Evolutionary conservation across 495 filamentous ascomycete species (phyloP).

Genomic region (Talaromyces trachyspermus): DNA sequence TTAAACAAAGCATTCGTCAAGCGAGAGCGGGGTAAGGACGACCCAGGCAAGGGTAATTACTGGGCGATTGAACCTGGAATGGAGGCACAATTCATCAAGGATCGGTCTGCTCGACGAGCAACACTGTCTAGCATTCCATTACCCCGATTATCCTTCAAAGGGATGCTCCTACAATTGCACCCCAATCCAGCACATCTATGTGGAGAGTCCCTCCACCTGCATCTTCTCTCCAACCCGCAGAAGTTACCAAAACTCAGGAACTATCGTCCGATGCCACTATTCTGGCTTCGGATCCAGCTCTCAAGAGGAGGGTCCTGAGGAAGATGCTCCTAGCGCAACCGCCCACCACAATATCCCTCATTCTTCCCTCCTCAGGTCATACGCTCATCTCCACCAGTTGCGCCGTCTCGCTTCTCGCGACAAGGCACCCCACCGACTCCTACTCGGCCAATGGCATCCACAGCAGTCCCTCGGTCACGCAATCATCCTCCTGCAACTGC

Average conservation of each 20-base stretch:
- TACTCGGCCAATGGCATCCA: slow-evolving; percentile 47
- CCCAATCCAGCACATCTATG: slow-evolving; percentile 25
- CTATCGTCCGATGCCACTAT: slow-evolving; percentile 94
- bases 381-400: slow-evolving; percentile 84
- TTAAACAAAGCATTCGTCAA: slow-evolving; percentile 97
- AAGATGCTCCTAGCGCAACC: slow-evolving; percentile 26
- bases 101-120: slow-evolving; percentile 59
- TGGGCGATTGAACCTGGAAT: slow-evolving; percentile 88
- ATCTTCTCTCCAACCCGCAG: slow-evolving; percentile 7
- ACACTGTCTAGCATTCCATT: slow-evolving; percentile 41
- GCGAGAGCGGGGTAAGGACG: slow-evolving; percentile 92
- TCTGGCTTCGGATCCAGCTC: slow-evolving; percentile 70
- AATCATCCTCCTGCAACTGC: slow-evolving; percentile 65
- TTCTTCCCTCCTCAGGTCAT: slow-evolving; percentile 58
- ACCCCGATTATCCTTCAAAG: slow-evolving; percentile 26
- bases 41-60: slow-evolving; percentile 97
- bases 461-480: slow-evolving; percentile 45
- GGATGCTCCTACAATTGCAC: slow-evolving; percentile 23
- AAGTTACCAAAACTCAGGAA: slow-evolving; percentile 39
- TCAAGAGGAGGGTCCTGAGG: slow-evolving; percentile 58
- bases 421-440: slow-evolving; percentile 71
- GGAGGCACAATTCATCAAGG: slow-evolving; percentile 81
- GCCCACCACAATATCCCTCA: slow-evolving; percentile 32
- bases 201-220: slow-evolving; percentile 32
- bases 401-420: slow-evolving; percentile 51